Percentiles rank a stretch among this genome's conserved stretches.
phyloP scores from a whole-genome alignment of 148 eudicot genomes.

The Nepenthes gracilis region DNA sequence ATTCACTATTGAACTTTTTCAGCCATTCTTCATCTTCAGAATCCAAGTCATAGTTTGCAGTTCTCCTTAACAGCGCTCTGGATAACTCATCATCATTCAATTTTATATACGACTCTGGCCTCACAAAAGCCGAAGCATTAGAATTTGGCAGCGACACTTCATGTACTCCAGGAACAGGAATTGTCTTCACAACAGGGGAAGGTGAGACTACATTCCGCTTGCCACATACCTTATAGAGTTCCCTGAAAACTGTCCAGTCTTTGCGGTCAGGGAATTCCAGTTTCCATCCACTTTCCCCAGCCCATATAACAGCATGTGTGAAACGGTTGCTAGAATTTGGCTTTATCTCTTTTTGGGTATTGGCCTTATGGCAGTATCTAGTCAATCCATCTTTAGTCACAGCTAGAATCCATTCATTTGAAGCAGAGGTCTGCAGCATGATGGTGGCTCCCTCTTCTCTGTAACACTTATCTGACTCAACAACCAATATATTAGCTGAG shows the following conservation, averaged over 20 bases:
- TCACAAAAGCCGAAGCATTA: conserved; percentile 17
- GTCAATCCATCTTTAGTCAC: conserved; percentile 43
- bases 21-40: conserved; percentile 81
- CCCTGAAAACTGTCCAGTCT: conserved; percentile 78
- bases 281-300: conserved; percentile 55
- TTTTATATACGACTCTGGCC: conserved; percentile 62
- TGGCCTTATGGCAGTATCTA: conserved; percentile 24
- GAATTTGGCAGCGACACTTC: conserved; percentile 37
- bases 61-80: conserved; percentile 49
- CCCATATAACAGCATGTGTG: conserved; percentile 58
- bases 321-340: conserved; percentile 43
- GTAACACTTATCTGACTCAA: conserved; percentile 63
- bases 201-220: conserved; percentile 37
- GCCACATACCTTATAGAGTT: conserved; percentile 58
- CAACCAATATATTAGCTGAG: conserved; percentile 47
- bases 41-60: conserved; percentile 72
- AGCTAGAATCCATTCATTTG: conserved; percentile 55
- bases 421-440: conserved; percentile 35
- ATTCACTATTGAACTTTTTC: conserved; percentile 28
- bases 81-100: conserved; percentile 63
- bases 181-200: conserved; percentile 32
- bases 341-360: conserved; percentile 38
- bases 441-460: conserved; percentile 55
- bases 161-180: conserved; percentile 65
- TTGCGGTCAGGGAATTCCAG: conserved; percentile 68